Evolutionary conservation across 2,329 filamentous ascomycete species (phyloP), one percentile per base, ranked within the genome.

Genomic region (Fusarium sp.): DNA sequence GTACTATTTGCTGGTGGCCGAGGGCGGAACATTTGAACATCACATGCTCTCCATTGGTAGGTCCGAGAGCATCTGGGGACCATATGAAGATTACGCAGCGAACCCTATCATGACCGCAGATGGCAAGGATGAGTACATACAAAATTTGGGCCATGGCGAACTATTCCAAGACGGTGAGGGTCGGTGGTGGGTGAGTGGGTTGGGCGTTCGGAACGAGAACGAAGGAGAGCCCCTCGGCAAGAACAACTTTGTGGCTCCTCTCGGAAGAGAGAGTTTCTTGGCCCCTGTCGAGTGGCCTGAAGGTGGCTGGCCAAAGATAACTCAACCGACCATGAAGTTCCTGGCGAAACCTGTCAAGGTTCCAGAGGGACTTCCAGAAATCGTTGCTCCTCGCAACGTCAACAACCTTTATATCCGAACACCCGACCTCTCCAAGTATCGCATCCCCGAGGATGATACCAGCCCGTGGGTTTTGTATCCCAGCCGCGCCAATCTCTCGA

Each of bases 1-100:
- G 64, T 86, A 84, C 65, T 86, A 85, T 63, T 78, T 86, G 5
- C 78, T 86, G 6, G 84, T 84, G 2, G 83, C 84, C 0, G 84
- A 86, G 65, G 84, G 84, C 0, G 84, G 84, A 8, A 85, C 83
- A 0, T 75, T 78, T 61, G 78, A 76, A 5, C 75, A 78, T 44
- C 77, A 79, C 53, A 73, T 77, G 69, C 59, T 78, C 9, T 73
- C 62, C 6, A 74, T 79, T 1, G 70, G 70, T 9, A 66, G 75
- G 10, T 76, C 77, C 0, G 59, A 63, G 27, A 66, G 70, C 29
- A 72, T 79, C 11, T 79, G 77, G 77, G 78, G 77, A 0, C 77
- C 77, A 0, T 83, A 81, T 62, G 79, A 82, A 35, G 65, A 71
- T 1, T 80, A 72, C 42, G 67, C 72, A 5, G 36, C 71, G 1